Conservation (phyloP, 2,329 filamentous ascomycete species). For the Talaromyces sp. region DNA sequence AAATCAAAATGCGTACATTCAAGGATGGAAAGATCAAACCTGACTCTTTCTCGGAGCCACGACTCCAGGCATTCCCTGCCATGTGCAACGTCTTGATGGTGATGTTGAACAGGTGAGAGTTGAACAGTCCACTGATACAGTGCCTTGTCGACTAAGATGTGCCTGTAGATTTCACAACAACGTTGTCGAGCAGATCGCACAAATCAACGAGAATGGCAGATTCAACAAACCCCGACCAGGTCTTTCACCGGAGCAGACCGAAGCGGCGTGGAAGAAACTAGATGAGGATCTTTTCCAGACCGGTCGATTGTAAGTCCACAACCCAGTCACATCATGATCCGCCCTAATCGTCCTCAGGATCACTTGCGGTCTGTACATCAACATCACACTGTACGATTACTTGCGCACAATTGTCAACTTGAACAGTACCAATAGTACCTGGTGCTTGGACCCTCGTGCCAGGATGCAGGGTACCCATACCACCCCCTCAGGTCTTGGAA, state of each 20-base stretch:
- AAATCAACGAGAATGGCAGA: slow-evolving; percentile 74
- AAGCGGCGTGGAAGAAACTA: slow-evolving; percentile 60
- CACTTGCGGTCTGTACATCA: slow-evolving; percentile 71
- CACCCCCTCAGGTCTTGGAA: slow-evolving; percentile 69
- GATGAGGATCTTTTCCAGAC: slow-evolving; percentile 79
- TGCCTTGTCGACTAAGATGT: background rate
- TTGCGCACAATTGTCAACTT: slow-evolving; percentile 73
- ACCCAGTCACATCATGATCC: slow-evolving; percentile 12
- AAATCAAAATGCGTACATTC: slow-evolving; percentile 57
- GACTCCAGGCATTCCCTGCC: slow-evolving; percentile 66
- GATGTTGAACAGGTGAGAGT: slow-evolving; percentile 56
- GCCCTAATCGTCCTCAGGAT: slow-evolving; percentile 40
- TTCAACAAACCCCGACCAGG: slow-evolving; percentile 63
- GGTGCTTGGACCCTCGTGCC: slow-evolving; percentile 74
- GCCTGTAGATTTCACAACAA: slow-evolving; percentile 70
- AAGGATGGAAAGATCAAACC: slow-evolving; percentile 68
- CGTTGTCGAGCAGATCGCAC: slow-evolving; percentile 70
- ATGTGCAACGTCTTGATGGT: slow-evolving; percentile 68
- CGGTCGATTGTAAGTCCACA: slow-evolving; percentile 54
- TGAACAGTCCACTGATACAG: background rate
- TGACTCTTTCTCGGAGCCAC: slow-evolving; percentile 67
- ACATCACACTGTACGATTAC: slow-evolving; percentile 74
- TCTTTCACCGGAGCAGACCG: slow-evolving; percentile 49
- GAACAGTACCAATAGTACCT: slow-evolving; percentile 68
- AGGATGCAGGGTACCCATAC: slow-evolving; percentile 61